phyloP scores from a whole-genome alignment of 306 rosid genomes.

The Quercus cerris region DNA sequence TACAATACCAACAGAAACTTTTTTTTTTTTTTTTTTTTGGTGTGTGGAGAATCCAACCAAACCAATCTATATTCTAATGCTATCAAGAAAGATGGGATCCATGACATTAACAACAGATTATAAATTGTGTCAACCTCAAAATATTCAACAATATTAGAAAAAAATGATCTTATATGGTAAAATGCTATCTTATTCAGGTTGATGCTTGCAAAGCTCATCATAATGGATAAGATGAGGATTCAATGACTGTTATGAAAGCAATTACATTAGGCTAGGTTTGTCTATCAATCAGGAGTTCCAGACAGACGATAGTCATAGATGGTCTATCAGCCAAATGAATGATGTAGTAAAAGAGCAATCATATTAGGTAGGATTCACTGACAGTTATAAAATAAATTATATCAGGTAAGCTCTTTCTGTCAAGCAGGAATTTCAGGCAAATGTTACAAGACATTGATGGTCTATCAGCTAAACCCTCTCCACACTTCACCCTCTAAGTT shows the following conservation, averaged over 20 bases:
- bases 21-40: accelerated
- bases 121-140: background rate
- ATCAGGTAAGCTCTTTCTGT: background rate
- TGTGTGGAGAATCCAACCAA: background rate
- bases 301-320: background rate
- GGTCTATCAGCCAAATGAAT: background rate
- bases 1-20: background rate
- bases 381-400: background rate
- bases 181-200: background rate
- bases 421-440: background rate
- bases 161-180: background rate
- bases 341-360: background rate
- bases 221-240: background rate
- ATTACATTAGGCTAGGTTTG: background rate
- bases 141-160: background rate
- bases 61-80: background rate
- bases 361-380: background rate
- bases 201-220: background rate
- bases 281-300: background rate
- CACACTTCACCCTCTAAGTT: background rate
- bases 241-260: background rate
- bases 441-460: background rate
- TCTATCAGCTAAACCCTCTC: background rate
- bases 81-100: background rate
- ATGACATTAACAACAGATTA: background rate